A percentile compares a stretch with the other conserved stretches of the same genome.
These are phyloP conservation scores for Coffea canephora DNA, from an alignment of 257 asterid genomes.

Conservation along the genomic window DNA sequence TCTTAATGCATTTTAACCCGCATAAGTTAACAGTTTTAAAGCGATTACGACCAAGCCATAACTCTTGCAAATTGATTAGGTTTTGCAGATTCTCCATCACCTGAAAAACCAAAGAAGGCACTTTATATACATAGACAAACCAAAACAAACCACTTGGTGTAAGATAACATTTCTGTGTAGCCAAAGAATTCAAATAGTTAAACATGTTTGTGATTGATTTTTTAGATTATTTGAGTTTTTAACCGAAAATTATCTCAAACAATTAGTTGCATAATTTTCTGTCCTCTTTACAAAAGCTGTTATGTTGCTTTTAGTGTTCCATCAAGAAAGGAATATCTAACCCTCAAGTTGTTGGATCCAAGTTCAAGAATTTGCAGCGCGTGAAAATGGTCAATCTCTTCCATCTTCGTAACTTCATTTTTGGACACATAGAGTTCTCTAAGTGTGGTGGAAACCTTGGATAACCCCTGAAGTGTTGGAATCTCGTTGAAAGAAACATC, in stretches of 20 bases:
- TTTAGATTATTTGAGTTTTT: neutral
- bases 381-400: conserved; percentile 85
- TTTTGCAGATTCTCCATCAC: conserved; percentile 81
- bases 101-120: conserved; percentile 40
- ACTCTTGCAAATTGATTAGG: conserved; percentile 68
- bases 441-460: conserved; percentile 68
- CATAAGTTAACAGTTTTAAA: conserved; percentile 75
- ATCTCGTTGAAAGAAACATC: conserved; percentile 93
- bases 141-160: neutral
- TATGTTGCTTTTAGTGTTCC: conserved; percentile 11
- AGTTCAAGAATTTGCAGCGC: conserved; percentile 89
- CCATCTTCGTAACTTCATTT: conserved; percentile 82
- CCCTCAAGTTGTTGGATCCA: conserved; percentile 92
- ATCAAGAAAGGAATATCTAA: conserved; percentile 34
- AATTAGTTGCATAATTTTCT: conserved; percentile 1
- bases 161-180: neutral
- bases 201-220: neutral
- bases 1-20: conserved; percentile 84
- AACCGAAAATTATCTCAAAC: neutral
- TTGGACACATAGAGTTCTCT: conserved; percentile 92
- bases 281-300: conserved; percentile 12
- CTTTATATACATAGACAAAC: conserved; percentile 7
- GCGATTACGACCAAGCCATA: conserved; percentile 98
- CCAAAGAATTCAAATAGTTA: neutral
- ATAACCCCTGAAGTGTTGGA: conserved; percentile 61